These are phyloP conservation scores for Didymella segeticola DNA, from an alignment of 2,329 filamentous ascomycete species.

Conservation along the genomic window DNA sequence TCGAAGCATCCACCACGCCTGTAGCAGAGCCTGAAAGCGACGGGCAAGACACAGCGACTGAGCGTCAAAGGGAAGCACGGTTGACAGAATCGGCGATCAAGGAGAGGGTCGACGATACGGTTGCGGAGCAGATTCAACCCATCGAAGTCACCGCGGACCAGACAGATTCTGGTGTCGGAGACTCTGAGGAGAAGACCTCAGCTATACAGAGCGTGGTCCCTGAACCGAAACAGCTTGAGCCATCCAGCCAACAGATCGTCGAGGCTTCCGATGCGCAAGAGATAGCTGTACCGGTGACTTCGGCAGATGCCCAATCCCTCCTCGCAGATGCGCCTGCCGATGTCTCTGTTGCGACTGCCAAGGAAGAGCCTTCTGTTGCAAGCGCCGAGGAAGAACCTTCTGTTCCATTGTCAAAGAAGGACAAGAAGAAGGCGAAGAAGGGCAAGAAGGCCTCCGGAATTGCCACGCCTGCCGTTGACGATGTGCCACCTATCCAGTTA, in stretches of 20 bases:
- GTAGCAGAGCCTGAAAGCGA: not conserved
- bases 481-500: not conserved
- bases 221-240: constrained; percentile 4
- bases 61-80: not conserved
- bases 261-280: not conserved
- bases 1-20: not conserved
- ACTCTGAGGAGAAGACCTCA: constrained; percentile 14
- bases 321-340: not conserved
- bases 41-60: not conserved
- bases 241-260: not conserved
- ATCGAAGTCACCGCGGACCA: constrained; percentile 17
- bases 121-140: not conserved
- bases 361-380: constrained; percentile 2
- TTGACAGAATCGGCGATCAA: not conserved
- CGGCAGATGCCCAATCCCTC: not conserved
- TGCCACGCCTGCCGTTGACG: constrained; percentile 20
- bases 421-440: constrained; percentile 43
- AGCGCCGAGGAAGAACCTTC: constrained; percentile 5
- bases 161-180: constrained; percentile 17
- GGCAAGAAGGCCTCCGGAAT: constrained; percentile 29
- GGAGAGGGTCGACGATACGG: not conserved
- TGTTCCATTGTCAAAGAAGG: constrained; percentile 29
- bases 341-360: not conserved
- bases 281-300: not conserved
- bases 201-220: not conserved